Evolutionary conservation across 805 yeast genomes (phyloP).

Genomic region (Metschnikowia shivogae): DNA sequence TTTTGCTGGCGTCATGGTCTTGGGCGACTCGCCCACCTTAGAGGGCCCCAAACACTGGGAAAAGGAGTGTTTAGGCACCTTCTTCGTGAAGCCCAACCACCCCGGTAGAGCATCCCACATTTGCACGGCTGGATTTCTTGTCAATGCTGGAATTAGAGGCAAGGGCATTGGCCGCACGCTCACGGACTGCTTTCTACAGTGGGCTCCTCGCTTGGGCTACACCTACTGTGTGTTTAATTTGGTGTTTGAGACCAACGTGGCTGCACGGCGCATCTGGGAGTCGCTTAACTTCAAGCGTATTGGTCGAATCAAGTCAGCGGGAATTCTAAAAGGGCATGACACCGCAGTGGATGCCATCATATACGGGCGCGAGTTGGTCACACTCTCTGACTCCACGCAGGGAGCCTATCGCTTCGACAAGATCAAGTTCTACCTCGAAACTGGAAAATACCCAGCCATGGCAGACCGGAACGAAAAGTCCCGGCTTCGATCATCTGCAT

Average conservation of each 20-base stretch:
- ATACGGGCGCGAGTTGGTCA: constrained; percentile 76
- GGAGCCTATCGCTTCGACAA: constrained; percentile 68
- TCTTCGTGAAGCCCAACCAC: constrained; percentile 79
- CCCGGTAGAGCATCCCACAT: constrained; percentile 93
- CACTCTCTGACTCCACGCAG: constrained; percentile 44
- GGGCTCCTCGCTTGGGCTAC: constrained; percentile 90
- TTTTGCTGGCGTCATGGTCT: constrained; percentile 70
- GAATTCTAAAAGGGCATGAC: constrained; percentile 78
- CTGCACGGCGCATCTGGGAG: constrained; percentile 78
- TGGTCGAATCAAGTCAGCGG: constrained; percentile 84
- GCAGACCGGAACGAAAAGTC: constrained; percentile 83
- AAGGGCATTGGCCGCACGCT: constrained; percentile 87
- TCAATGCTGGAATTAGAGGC: constrained; percentile 88
- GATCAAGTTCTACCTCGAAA: constrained; percentile 69
- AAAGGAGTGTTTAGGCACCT: constrained; percentile 85
- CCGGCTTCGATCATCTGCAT: constrained; percentile 74
- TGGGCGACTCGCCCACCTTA: constrained; percentile 62
- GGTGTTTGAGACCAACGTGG: constrained; percentile 82
- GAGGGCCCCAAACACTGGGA: constrained; percentile 74
- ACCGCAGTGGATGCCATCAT: constrained; percentile 83
- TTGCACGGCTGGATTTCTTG: constrained; percentile 85
- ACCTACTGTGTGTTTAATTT: constrained; percentile 79
- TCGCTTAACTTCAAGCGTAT: constrained; percentile 68
- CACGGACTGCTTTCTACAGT: constrained; percentile 77
- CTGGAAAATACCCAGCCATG: constrained; percentile 82